Percentiles rank a stretch among this genome's conserved stretches.
These are phyloP conservation scores for Avena insularis DNA, from an alignment of 176 grass and related monocot species.

Conservation along the genomic window DNA sequence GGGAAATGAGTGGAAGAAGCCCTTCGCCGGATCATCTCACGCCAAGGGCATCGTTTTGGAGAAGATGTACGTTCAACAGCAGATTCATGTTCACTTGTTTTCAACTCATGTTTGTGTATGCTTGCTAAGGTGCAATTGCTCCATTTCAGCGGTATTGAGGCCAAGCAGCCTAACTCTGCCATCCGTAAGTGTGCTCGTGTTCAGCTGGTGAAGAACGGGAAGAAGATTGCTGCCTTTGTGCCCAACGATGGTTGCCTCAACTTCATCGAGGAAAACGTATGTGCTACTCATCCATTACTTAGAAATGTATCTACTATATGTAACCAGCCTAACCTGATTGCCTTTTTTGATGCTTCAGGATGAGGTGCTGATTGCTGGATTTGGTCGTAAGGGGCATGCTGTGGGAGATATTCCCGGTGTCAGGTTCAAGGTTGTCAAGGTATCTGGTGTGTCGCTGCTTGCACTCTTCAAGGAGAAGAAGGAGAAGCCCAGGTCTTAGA, in stretches of 20 bases:
- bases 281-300: not conserved
- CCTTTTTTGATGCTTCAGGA: constrained; percentile 49
- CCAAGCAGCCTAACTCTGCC: constrained; percentile 74
- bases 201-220: constrained; percentile 70
- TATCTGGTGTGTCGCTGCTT: constrained; percentile 64
- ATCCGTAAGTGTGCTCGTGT: constrained; percentile 74
- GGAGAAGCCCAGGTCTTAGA: constrained; percentile 63
- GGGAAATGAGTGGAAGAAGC: constrained; percentile 76
- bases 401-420: constrained; percentile 75
- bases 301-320: not conserved
- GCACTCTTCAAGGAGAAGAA: constrained; percentile 70
- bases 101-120: not conserved
- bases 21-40: constrained; percentile 69
- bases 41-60: constrained; percentile 75
- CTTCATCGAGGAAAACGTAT: constrained; percentile 62
- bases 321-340: not conserved
- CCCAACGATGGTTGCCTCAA: constrained; percentile 73
- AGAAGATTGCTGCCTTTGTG: constrained; percentile 74
- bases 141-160: constrained; percentile 60
- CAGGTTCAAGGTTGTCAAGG: constrained; percentile 82
- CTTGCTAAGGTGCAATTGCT: not conserved
- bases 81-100: not conserved
- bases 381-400: constrained; percentile 60
- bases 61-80: constrained; percentile 53
- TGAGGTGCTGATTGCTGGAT: constrained; percentile 73